A percentile compares a stretch with the other conserved stretches of the same genome.
These are phyloP conservation scores for Coffea eugenioides DNA, from an alignment of 257 asterid species.

Conservation along the genomic window DNA sequence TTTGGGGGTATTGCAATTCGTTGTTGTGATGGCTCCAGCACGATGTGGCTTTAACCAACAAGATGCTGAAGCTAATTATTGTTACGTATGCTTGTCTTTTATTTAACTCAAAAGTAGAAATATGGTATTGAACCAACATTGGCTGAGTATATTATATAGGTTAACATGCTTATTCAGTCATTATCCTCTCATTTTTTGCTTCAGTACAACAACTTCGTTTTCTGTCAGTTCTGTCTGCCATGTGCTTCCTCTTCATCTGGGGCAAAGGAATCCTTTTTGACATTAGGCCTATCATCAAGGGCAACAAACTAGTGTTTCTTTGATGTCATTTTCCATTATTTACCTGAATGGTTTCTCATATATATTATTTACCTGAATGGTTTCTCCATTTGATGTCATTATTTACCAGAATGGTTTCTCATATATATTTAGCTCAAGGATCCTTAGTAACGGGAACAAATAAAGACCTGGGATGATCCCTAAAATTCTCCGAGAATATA, in stretches of 20 bases:
- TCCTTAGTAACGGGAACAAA: not conserved
- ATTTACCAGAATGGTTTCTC: too few relatives aligned
- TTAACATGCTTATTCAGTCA: too few relatives aligned
- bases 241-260: not conserved
- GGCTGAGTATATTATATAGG: too few relatives aligned
- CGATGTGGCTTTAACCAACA: not conserved
- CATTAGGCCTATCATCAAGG: not conserved
- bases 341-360: too few relatives aligned
- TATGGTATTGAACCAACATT: too few relatives aligned
- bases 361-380: too few relatives aligned
- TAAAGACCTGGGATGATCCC: not conserved
- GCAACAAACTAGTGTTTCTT: not conserved
- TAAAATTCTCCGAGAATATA: not conserved
- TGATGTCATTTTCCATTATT: not conserved
- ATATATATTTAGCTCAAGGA: not conserved
- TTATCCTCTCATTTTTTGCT: too few relatives aligned
- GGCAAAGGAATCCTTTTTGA: not conserved
- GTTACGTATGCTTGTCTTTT: too few relatives aligned
- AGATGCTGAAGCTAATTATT: not conserved
- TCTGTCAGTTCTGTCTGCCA: not conserved
- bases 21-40: not conserved
- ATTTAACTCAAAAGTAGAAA: too few relatives aligned
- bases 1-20: not conserved
- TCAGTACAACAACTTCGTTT: not conserved
- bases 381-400: too few relatives aligned